Evolutionary conservation across 768 basidiomycete species (phyloP), one percentile per base, ranked within the genome.

Genomic region (Tricholoma terreum): DNA sequence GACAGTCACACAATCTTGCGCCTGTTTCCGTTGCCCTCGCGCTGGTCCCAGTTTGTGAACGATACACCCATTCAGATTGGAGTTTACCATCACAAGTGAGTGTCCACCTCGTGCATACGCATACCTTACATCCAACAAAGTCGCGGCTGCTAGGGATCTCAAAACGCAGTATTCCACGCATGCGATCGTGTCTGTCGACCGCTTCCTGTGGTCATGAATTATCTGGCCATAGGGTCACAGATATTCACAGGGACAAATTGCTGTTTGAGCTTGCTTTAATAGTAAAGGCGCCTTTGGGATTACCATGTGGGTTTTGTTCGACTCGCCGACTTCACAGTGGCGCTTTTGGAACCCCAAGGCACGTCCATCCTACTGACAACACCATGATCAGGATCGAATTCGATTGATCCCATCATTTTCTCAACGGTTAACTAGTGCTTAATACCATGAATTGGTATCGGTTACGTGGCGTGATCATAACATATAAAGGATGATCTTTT

Each of bases 401-500:
- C 24, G 6, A 49, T 19, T 48, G 36, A 58, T 59, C 36, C 31
- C 46, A 55, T 59, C 59, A 59, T 57, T 36, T 53, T 17, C 38
- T 12, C 24, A 19, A 52, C 36, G 22, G 22, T 33, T 6, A 27
- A 27, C 24, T 27, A 27, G 24, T 27, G 24, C 15, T 52, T 36
- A 46, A 31, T 33, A 53, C 50, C 15, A 48, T 52, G 24, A 15
- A 24, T 4, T 54, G 49, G 27, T 33, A 46, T 31, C 24, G 14
- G 12, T 30, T 50, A 40, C 22, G 36, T 38, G 14, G 3, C 46
- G 19, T 6, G 27, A 24, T 31, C 7, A 30, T 21, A 35, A 54
- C 46, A 63, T 63, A 65, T 64, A 65, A 62, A 52, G 48, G 14
- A 51, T 34, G 17, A 45, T 52, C 40, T 45, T 17, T 34, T 36